These are phyloP conservation scores for Lithohypha guttulata DNA, from an alignment of 2,329 filamentous ascomycete species.

Conservation along the genomic window DNA sequence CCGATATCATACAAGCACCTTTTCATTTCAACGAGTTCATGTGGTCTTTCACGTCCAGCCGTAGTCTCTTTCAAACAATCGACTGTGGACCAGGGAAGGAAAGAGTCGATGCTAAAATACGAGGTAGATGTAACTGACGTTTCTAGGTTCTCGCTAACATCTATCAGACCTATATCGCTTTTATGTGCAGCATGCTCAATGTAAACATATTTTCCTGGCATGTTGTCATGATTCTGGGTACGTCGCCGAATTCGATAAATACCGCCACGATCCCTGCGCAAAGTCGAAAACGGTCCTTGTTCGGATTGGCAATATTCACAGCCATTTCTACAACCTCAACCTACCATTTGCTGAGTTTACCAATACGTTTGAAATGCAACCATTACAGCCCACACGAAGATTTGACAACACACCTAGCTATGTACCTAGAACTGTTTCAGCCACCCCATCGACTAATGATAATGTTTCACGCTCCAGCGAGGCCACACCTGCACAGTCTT, in stretches of 20 bases:
- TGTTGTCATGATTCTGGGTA: slow-evolving; percentile 53
- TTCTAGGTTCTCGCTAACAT: slow-evolving; percentile 1
- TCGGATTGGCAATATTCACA: slow-evolving; percentile 11
- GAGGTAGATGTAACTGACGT: slow-evolving; percentile 29
- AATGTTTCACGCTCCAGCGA: slow-evolving; percentile 4
- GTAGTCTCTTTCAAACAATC: slow-evolving; percentile 50
- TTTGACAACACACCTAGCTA: not conserved
- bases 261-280: slow-evolving; percentile 23
- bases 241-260: slow-evolving; percentile 45
- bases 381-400: slow-evolving; percentile 8
- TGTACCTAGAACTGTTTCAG: not conserved
- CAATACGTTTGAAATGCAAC: slow-evolving; percentile 14
- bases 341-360: slow-evolving; percentile 14
- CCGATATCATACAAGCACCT: slow-evolving; percentile 29
- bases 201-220: slow-evolving; percentile 54
- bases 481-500: not conserved
- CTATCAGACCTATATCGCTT: slow-evolving; percentile 31
- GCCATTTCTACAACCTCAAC: slow-evolving; percentile 10
- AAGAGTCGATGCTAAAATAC: slow-evolving; percentile 50
- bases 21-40: slow-evolving; percentile 17
- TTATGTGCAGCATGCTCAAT: slow-evolving; percentile 49
- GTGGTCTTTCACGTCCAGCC: slow-evolving; percentile 23
- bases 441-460: slow-evolving; percentile 1
- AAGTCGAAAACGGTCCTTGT: slow-evolving; percentile 15
- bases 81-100: slow-evolving; percentile 53